Percentiles rank a stretch among this genome's conserved stretches.
phyloP scores from a whole-genome alignment of 192 early-diverging fungal species.

The Podila horticola region DNA sequence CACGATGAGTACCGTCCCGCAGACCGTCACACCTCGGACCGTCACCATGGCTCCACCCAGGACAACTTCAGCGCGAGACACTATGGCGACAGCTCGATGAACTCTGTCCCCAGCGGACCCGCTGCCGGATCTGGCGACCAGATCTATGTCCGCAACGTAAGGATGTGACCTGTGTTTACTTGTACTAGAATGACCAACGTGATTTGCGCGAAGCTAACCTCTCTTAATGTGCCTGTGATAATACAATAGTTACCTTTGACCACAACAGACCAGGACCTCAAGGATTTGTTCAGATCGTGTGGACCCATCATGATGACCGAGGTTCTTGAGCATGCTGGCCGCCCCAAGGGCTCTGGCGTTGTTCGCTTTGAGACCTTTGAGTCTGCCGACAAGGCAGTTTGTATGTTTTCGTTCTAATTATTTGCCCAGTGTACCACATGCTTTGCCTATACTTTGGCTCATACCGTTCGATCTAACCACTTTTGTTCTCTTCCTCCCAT shows the following conservation, averaged over 20 bases:
- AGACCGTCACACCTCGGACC: background rate
- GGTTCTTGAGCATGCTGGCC: conserved; percentile 55
- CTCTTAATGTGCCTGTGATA: background rate
- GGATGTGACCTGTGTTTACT: too few species aligned
- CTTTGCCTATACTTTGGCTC: too few species aligned
- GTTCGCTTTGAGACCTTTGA: conserved; percentile 62
- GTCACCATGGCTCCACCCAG: background rate
- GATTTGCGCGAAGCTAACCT: too few species aligned
- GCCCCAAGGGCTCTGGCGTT: conserved; percentile 64
- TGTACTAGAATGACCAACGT: too few species aligned
- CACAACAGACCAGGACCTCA: conserved; percentile 66
- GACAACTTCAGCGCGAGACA: background rate
- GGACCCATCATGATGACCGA: conserved; percentile 61
- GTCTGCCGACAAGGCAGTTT: conserved; percentile 62
- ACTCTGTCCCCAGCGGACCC: conserved; percentile 33
- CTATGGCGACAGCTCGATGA: conserved; percentile 15
- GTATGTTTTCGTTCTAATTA: too few species aligned
- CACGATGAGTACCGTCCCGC: background rate
- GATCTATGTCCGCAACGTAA: conserved; percentile 48
- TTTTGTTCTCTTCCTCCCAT: background rate
- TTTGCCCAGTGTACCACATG: too few species aligned
- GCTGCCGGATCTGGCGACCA: conserved; percentile 45
- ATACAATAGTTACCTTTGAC: conserved; percentile 61
- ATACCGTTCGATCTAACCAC: too few species aligned
- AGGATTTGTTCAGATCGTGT: conserved; percentile 64